A percentile compares a stretch with the other conserved stretches of the same genome.
Evolutionary conservation across 306 rosid species (phyloP).

Genomic region (Argentina anserina): DNA sequence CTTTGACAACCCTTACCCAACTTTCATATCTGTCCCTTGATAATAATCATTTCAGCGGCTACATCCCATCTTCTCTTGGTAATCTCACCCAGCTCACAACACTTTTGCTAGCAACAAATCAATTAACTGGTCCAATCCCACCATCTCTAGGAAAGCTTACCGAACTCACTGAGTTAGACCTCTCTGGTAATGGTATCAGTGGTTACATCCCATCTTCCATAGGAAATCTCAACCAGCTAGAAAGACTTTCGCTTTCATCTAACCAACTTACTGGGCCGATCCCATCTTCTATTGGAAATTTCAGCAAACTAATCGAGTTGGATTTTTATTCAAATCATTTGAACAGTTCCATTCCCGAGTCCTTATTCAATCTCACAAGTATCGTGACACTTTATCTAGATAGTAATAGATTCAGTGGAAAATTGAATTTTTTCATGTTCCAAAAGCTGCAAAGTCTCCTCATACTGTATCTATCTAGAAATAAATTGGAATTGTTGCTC

Average conservation of each 20-base stretch:
- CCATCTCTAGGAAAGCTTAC: conserved; percentile 11
- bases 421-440: neutral
- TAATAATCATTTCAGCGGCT: neutral
- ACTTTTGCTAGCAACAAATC: neutral
- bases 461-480: neutral
- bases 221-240: neutral
- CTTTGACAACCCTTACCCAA: neutral
- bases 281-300: conserved; percentile 6
- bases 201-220: neutral
- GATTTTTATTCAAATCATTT: rapidly evolving
- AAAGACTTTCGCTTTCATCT: neutral
- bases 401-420: neutral
- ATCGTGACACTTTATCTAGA: neutral
- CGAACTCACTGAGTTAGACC: neutral
- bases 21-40: neutral
- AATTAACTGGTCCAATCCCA: neutral
- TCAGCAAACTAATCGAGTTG: neutral
- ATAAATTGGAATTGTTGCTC: neutral
- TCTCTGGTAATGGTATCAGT: neutral
- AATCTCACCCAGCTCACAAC: neutral
- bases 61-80: neutral
- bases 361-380: conserved; percentile 5
- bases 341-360: neutral
- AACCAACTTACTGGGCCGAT: neutral
- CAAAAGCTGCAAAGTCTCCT: neutral